phyloP scores from a whole-genome alignment of 2,329 filamentous ascomycete species.

The Pseudovirgaria hyperparasitica region DNA sequence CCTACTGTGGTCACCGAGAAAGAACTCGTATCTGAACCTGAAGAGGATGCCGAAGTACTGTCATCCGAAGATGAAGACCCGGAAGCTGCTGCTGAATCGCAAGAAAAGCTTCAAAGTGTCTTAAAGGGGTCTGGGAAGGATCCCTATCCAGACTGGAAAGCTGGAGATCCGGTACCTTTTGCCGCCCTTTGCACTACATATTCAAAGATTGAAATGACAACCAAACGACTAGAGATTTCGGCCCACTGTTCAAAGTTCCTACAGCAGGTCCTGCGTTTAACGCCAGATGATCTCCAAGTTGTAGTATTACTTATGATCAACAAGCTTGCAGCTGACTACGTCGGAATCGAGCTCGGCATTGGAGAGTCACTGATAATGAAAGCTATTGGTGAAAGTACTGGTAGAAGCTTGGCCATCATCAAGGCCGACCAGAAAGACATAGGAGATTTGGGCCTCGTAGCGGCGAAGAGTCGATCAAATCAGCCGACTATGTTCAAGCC shows the following conservation, averaged over 20 bases:
- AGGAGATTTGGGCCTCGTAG: conserved; percentile 86
- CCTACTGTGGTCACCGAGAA: conserved; percentile 6
- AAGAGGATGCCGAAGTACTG: conserved; percentile 31
- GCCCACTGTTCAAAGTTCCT: conserved; percentile 85
- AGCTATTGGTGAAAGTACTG: conserved; percentile 88
- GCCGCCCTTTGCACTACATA: conserved; percentile 91
- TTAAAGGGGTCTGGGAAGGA: conserved; percentile 58
- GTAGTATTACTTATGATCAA: conserved; percentile 95
- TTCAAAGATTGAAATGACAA: conserved; percentile 87
- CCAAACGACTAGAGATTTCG: conserved; percentile 77
- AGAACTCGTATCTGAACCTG: conserved; percentile 12
- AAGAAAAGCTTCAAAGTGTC: conserved; percentile 68
- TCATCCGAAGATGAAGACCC: conserved; percentile 55
- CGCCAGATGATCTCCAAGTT: conserved; percentile 73
- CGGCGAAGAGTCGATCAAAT: conserved; percentile 87
- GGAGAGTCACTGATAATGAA: conserved; percentile 99
- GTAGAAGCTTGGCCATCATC: conserved; percentile 75
- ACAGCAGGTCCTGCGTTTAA: conserved; percentile 84
- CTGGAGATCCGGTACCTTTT: conserved; percentile 81
- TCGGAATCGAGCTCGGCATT: conserved; percentile 94
- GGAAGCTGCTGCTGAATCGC: conserved; percentile 58
- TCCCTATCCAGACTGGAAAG: conserved; percentile 90
- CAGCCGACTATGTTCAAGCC: conserved; percentile 99
- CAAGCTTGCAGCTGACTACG: conserved; percentile 92
- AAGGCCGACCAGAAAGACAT: conserved; percentile 95